Evolutionary conservation across 768 basidiomycete species (phyloP).

Genomic region (Mycena chlorophos): DNA sequence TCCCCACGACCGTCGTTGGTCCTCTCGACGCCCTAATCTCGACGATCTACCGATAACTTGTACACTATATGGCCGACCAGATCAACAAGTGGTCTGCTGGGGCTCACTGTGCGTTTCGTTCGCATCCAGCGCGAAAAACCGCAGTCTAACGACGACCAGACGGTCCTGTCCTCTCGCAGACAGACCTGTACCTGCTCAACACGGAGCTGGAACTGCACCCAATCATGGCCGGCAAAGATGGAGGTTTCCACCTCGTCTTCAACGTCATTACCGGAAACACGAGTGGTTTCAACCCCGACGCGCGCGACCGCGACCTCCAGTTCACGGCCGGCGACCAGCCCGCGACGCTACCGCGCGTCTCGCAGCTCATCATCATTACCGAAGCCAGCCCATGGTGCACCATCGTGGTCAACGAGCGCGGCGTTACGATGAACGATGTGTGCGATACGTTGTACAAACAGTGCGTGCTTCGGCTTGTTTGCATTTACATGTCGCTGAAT

Average conservation of each 20-base stretch:
- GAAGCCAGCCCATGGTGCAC: conserved; percentile 76
- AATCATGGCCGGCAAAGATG: conserved; percentile 54
- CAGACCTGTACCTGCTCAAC: conserved; percentile 77
- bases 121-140: not conserved
- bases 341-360: conserved; percentile 67
- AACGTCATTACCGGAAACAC: conserved; percentile 69
- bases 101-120: conserved; percentile 38
- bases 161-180: conserved; percentile 77
- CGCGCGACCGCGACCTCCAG: conserved; percentile 59
- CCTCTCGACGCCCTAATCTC: not conserved
- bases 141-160: conserved; percentile 40
- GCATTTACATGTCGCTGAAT: not conserved
- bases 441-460: conserved; percentile 73
- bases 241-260: conserved; percentile 65
- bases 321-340: conserved; percentile 59
- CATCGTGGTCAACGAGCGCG: conserved; percentile 65
- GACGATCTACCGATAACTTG: not conserved
- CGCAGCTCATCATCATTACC: conserved; percentile 58
- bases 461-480: conserved; percentile 51
- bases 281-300: conserved; percentile 59
- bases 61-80: conserved; percentile 26
- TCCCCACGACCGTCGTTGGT: not conserved
- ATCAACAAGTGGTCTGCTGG: conserved; percentile 48
- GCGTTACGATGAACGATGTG: conserved; percentile 79
- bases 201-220: conserved; percentile 73